Evolutionary conservation across 768 basidiomycete genomes (phyloP).

Genomic region (Auricularia auricula-judae): DNA sequence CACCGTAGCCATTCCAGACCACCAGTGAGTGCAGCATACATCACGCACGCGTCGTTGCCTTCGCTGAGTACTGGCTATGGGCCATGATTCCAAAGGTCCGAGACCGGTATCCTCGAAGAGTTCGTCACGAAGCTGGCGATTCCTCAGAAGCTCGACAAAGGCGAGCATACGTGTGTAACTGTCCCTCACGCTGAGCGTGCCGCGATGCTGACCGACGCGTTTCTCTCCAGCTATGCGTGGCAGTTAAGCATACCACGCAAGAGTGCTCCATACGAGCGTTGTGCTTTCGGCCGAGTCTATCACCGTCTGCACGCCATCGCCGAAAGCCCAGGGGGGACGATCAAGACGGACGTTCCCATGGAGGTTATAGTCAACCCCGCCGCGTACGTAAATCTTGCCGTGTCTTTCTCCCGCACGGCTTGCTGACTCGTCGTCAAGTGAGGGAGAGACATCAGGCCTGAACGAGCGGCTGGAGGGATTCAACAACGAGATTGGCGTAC

Average conservation of each 20-base stretch:
- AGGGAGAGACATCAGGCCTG: not conserved
- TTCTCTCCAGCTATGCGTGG: not conserved
- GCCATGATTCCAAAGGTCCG: not conserved
- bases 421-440: not conserved
- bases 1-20: not conserved
- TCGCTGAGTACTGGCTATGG: not conserved
- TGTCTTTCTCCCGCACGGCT: too few relatives aligned
- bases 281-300: not conserved
- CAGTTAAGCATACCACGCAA: not conserved
- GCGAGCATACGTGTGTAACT: not conserved
- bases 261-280: not conserved
- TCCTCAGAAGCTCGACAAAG: not conserved
- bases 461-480: not conserved
- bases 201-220: too few relatives aligned
- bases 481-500: not conserved
- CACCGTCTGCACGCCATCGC: not conserved
- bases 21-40: not conserved
- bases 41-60: not conserved
- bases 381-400: not conserved
- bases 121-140: not conserved
- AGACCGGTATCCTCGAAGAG: not conserved
- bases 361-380: not conserved
- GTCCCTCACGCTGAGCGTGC: too few relatives aligned
- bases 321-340: not conserved
- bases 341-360: not conserved